Percentiles rank a stretch among this genome's conserved stretches.
Conservation (phyloP, 1,284 basidiomycete genomes). For the Ganoderma sp. region DNA sequence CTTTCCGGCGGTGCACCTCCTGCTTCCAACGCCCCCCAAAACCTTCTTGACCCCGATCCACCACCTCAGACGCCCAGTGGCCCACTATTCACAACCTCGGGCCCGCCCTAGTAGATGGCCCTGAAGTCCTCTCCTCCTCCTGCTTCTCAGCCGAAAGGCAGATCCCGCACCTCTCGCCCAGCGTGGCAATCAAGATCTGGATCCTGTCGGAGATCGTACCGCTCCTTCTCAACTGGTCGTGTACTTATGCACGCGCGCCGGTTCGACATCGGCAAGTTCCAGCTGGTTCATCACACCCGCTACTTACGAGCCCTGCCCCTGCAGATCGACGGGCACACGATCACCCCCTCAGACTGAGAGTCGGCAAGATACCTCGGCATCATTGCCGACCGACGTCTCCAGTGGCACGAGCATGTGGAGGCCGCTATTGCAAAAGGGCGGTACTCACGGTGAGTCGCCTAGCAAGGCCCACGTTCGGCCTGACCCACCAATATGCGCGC, state of each 20-base stretch:
- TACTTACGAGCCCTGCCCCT: constrained; percentile 2
- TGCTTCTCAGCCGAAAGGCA: too few species aligned
- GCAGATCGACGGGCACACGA: background rate
- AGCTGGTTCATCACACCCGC: constrained; percentile 7
- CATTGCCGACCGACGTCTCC: constrained; percentile 3
- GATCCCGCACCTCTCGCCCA: background rate
- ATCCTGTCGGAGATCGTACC: constrained; percentile 2
- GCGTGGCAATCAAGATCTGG: constrained; percentile 9
- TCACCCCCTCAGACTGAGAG: background rate
- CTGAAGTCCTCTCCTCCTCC: too few species aligned
- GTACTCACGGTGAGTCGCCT: background rate
- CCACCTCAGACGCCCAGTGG: too few species aligned
- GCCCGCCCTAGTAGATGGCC: too few species aligned
- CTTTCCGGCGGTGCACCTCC: too few species aligned
- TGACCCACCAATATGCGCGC: background rate
- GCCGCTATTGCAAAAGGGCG: background rate
- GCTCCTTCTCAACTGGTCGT: constrained; percentile 12
- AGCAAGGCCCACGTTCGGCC: background rate
- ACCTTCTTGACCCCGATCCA: too few species aligned
- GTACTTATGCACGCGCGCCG: constrained; percentile 12
- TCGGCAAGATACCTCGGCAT: constrained; percentile 9
- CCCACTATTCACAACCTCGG: too few species aligned
- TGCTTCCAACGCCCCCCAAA: too few species aligned
- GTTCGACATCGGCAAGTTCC: constrained; percentile 16
- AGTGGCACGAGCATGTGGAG: constrained; percentile 16